Base-by-base conservation (phyloP, 2,329 filamentous ascomycete genomes). In the Cladophialophora bantiana region DNA sequence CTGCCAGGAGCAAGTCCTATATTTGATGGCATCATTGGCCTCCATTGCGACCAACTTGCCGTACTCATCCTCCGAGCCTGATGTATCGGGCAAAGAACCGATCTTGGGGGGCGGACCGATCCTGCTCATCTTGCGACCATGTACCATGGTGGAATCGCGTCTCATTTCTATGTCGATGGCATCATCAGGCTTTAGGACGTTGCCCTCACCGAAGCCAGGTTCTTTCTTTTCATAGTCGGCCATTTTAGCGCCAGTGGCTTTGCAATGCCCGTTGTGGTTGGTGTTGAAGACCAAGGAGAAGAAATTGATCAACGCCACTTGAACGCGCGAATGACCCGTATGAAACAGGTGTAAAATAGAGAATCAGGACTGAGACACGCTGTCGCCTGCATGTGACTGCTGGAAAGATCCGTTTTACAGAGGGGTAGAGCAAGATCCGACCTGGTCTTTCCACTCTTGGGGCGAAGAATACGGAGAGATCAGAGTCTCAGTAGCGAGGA, bases 1-100 rank as follows among this genome's bases (percentile, higher is more conserved):
- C 75, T 92, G 90, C 94, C 94, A 97, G 72, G 90, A 94, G 81
- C 94, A 97, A 45, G 93, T 96, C 68, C 94, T 86, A 77, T 97
- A 97, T 80, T 96, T 89, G 78, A 97, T 97, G 10, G 89, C 88
- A 78, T 91, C 89, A 59, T 88, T 89, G 34, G 88, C 85, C 78
- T 97, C 94, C 68, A 91, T 77, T 61, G 89, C 91, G 70, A 94
- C 86, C 80, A 86, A 85, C 57, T 83, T 84, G 52, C 88, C 78
- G 40, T 80, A 81, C 53, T 84, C 78, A 5, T 79, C 78, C 5
- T 80, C 80, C 2, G 73, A 76, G 36, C 78, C 79, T 38, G 54
- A 54, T 32, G 53, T 45, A 26, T 62, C 53, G 58, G 9, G 70
- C 59, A 48, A 64, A 55, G 57, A 75, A 58, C 52, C 70, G 6